Percentiles rank a stretch among this genome's conserved stretches.
Conservation (phyloP, 2,329 filamentous ascomycete genomes). For the Huntiella omanensis region DNA sequence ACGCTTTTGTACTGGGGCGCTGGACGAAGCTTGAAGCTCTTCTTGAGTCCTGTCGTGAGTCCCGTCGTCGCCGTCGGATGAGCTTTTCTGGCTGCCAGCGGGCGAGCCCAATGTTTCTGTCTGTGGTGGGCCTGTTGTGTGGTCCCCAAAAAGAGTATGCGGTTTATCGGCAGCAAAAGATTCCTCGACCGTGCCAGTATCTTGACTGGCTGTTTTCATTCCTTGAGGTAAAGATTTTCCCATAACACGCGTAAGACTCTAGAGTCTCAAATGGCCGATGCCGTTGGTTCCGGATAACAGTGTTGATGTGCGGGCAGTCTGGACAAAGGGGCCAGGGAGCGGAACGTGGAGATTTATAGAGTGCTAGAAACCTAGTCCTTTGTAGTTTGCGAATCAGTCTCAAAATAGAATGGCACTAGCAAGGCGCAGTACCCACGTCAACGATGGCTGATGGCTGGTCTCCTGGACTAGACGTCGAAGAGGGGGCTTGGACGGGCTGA, state of each 20-base stretch:
- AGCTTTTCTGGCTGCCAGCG: slow-evolving; percentile 25
- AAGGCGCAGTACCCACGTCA: too few relatives aligned
- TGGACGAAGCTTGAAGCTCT: slow-evolving; percentile 19
- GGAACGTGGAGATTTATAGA: too few relatives aligned
- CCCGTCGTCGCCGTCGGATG: slow-evolving; percentile 22
- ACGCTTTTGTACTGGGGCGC: slow-evolving; percentile 51
- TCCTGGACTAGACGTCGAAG: background rate
- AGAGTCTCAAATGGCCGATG: too few relatives aligned
- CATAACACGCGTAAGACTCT: background rate
- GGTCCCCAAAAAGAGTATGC: background rate
- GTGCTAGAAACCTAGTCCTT: too few relatives aligned
- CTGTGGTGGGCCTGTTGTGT: background rate
- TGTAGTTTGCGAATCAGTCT: too few relatives aligned
- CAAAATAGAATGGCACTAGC: too few relatives aligned
- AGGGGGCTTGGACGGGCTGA: background rate
- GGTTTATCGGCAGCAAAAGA: slow-evolving; percentile 1
- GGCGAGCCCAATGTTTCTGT: slow-evolving; percentile 20
- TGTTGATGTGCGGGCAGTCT: too few relatives aligned
- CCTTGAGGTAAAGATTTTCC: background rate
- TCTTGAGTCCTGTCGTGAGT: slow-evolving; percentile 8
- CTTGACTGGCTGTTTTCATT: slow-evolving; percentile 1
- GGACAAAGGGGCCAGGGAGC: too few relatives aligned
- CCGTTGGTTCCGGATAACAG: too few relatives aligned
- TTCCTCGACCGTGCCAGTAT: background rate
- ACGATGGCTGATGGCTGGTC: background rate